phyloP scores from a whole-genome alignment of 164 flowering plant genomes.

The Umbellularia californica region DNA sequence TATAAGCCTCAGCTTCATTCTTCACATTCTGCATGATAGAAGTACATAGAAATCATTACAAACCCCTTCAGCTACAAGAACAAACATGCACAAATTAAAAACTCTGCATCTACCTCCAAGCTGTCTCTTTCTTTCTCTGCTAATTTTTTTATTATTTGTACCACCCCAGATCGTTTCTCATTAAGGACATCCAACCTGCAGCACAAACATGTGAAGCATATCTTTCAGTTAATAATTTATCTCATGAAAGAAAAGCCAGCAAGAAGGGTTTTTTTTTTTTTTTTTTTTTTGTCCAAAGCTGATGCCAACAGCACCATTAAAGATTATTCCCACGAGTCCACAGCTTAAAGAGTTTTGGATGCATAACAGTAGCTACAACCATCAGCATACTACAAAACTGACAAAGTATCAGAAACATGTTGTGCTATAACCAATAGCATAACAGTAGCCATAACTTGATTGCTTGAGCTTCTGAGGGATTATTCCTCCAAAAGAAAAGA shows the following conservation, averaged over 20 bases:
- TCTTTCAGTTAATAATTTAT: not conserved
- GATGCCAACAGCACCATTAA: not conserved
- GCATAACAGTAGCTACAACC: not conserved
- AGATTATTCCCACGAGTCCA: not conserved
- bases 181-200: conserved; percentile 74
- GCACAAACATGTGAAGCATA: conserved; percentile 1
- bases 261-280: too few relatives aligned
- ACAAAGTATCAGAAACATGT: too few relatives aligned
- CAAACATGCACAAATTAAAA: not conserved
- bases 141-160: conserved; percentile 95
- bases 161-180: conserved; percentile 87
- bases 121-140: conserved; percentile 95
- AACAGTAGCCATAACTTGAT: too few relatives aligned
- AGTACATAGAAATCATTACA: not conserved
- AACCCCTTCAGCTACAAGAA: not conserved
- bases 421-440: too few relatives aligned
- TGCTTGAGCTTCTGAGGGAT: too few relatives aligned
- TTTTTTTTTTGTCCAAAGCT: not conserved
- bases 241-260: not conserved
- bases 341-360: not conserved
- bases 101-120: conserved; percentile 58
- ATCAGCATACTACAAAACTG: too few relatives aligned
- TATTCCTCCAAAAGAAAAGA: too few relatives aligned
- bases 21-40: conserved; percentile 56
- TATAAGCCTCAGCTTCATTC: conserved; percentile 92